phyloP scores from a whole-genome alignment of 2,329 filamentous ascomycete species.

The Alternaria longipes region DNA sequence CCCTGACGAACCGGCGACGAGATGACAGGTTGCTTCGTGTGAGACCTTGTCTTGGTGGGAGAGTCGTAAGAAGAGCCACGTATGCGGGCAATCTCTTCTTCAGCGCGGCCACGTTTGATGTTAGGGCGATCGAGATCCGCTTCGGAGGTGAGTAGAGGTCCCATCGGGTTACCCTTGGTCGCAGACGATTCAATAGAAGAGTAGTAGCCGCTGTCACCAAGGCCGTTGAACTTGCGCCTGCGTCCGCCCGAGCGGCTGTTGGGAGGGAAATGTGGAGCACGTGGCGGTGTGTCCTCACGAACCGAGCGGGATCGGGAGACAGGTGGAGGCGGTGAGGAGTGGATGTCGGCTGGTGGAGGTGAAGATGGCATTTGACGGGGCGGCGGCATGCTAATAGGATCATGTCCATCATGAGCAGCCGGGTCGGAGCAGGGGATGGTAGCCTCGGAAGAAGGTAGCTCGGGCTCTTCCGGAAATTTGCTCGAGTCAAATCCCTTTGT shows the following conservation, averaged over 20 bases:
- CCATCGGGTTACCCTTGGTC: conserved; percentile 73
- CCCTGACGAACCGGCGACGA: conserved; percentile 55
- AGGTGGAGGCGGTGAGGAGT: conserved; percentile 93
- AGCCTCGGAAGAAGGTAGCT: conserved; percentile 60
- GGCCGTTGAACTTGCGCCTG: conserved; percentile 79
- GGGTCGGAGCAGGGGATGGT: conserved; percentile 63
- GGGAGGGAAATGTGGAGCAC: conserved; percentile 66
- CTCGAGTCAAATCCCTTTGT: conserved; percentile 59
- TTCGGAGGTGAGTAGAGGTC: conserved; percentile 77
- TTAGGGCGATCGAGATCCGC: conserved; percentile 75
- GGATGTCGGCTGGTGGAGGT: conserved; percentile 75
- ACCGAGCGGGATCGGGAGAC: conserved; percentile 65
- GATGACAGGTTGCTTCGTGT: conserved; percentile 58
- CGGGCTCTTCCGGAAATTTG: conserved; percentile 61
- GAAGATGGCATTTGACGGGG: conserved; percentile 68
- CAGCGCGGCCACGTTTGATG: conserved; percentile 88
- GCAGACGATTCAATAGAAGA: conserved; percentile 94
- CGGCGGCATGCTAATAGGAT: conserved; percentile 55
- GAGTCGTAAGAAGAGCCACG: conserved; percentile 94
- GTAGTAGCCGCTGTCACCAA: conserved; percentile 96
- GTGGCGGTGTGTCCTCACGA: conserved; percentile 79
- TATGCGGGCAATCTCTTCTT: conserved; percentile 93
- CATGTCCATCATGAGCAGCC: conserved; percentile 58
- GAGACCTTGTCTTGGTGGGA: conserved; percentile 74
- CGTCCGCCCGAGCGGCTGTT: conserved; percentile 74